Percentiles rank a stretch among this genome's conserved stretches.
Evolutionary conservation across 2,329 filamentous ascomycete genomes (phyloP).

Genomic region (Cytospora leucostoma): DNA sequence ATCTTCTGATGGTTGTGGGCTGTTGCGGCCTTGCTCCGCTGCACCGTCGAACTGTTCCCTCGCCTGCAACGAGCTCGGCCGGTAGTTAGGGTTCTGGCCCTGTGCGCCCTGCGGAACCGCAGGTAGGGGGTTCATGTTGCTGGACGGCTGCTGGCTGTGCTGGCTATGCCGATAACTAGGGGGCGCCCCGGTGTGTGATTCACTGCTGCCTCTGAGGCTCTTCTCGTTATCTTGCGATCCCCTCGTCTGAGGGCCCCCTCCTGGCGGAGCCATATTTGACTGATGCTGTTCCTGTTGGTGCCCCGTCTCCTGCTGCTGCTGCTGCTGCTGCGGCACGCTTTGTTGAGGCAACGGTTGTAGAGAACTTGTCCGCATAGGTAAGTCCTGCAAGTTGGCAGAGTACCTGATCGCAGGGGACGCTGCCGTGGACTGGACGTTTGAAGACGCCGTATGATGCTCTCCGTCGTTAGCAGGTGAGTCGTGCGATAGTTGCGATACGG

Average conservation of each 20-base stretch:
- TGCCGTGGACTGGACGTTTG: slow-evolving; percentile 43
- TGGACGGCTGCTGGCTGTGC: slow-evolving; percentile 46
- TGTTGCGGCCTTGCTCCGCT: slow-evolving; percentile 55
- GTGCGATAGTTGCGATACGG: slow-evolving; percentile 62
- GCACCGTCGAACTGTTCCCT: slow-evolving; percentile 48
- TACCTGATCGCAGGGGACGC: slow-evolving; percentile 46
- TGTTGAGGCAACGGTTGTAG: slow-evolving; percentile 36
- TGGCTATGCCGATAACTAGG: slow-evolving; percentile 56
- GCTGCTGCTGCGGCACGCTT: slow-evolving; percentile 29
- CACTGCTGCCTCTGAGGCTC: slow-evolving; percentile 40
- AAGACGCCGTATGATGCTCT: slow-evolving; percentile 42
- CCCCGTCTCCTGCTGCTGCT: slow-evolving; percentile 34
- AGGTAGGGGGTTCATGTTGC: slow-evolving; percentile 46
- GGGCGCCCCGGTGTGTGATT: slow-evolving; percentile 49
- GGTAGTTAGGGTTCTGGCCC: slow-evolving; percentile 43
- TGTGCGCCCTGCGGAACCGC: slow-evolving; percentile 40
- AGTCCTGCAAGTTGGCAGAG: slow-evolving; percentile 41
- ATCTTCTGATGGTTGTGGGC: slow-evolving; percentile 54
- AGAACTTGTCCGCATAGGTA: slow-evolving; percentile 35
- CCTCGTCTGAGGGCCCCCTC: slow-evolving; percentile 46
- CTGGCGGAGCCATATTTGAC: slow-evolving; percentile 49
- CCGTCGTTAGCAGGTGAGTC: slow-evolving; percentile 58
- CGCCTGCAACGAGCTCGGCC: slow-evolving; percentile 42
- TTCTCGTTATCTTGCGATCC: slow-evolving; percentile 54
- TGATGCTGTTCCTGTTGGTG: slow-evolving; percentile 21